A percentile compares a stretch with the other conserved stretches of the same genome.
Conservation (phyloP, 2,329 filamentous ascomycete species). For the Conoideocrella luteorostrata region DNA sequence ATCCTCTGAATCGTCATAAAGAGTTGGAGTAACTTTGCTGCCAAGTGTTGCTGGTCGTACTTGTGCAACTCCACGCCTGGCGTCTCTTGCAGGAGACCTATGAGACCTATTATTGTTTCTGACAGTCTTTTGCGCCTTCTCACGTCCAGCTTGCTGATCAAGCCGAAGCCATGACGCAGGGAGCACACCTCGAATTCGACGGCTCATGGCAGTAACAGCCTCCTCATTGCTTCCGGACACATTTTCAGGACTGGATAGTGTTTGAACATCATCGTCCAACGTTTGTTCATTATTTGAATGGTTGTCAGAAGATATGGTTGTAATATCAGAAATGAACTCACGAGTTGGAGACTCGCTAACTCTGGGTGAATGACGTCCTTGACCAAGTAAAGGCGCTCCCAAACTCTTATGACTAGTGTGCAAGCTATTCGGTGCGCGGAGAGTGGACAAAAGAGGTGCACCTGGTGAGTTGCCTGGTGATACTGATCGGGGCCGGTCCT, state of each 20-base stretch:
- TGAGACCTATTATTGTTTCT: slow-evolving; percentile 20
- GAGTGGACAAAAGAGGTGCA: not conserved
- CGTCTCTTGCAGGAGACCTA: slow-evolving; percentile 31
- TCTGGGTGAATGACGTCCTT: not conserved
- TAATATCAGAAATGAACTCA: not conserved
- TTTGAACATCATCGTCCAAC: not conserved
- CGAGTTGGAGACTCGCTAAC: not conserved
- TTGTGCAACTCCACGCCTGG: slow-evolving; percentile 45
- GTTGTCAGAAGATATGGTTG: not conserved
- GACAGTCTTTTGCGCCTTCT: slow-evolving; percentile 23
- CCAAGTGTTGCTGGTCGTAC: slow-evolving; percentile 28
- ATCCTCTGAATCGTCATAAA: slow-evolving; percentile 37
- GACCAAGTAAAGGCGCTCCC: not conserved
- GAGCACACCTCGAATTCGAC: slow-evolving; percentile 52
- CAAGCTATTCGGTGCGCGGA: not conserved
- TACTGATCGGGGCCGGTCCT: not conserved
- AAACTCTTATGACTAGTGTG: not conserved
- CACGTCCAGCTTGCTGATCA: slow-evolving; percentile 39
- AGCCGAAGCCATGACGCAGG: slow-evolving; percentile 62
- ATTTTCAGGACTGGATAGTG: slow-evolving; percentile 16
- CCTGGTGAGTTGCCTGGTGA: not conserved
- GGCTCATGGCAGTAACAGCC: slow-evolving; percentile 32
- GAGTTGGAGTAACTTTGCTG: slow-evolving; percentile 24
- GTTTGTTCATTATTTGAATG: not conserved
- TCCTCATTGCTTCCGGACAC: slow-evolving; percentile 36